Conservation (phyloP, 2,329 filamentous ascomycete species). For the Neophaeococcomyces aloes region DNA sequence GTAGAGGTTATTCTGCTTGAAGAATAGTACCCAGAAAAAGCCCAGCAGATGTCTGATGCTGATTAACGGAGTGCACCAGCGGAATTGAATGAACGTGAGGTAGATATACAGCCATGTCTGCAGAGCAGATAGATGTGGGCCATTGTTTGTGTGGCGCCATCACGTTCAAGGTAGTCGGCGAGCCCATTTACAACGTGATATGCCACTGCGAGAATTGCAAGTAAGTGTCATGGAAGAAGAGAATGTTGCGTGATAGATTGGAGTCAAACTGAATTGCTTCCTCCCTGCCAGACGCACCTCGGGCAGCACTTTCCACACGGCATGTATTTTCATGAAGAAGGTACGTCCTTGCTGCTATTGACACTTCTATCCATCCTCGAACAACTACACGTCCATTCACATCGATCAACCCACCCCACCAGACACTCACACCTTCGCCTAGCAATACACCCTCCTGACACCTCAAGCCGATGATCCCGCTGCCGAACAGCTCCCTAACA, state of each 20-base stretch:
- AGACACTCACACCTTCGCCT: too few species aligned
- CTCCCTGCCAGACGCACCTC: slow-evolving; percentile 8
- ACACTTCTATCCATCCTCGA: background rate
- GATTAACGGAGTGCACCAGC: too few species aligned
- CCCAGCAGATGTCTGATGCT: too few species aligned
- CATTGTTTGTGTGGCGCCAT: slow-evolving; percentile 15
- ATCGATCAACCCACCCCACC: too few species aligned
- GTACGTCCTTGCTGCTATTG: slow-evolving; percentile 1
- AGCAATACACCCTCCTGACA: slow-evolving; percentile 13
- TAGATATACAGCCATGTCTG: too few species aligned
- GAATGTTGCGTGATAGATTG: background rate
- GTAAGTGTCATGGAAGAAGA: slow-evolving; percentile 6
- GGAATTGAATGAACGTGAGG: too few species aligned
- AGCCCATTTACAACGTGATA: slow-evolving; percentile 15
- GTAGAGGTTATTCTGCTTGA: too few species aligned
- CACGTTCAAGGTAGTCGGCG: slow-evolving; percentile 11
- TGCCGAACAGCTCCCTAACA: background rate
- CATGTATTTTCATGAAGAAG: slow-evolving; percentile 12
- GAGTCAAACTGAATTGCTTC: too few species aligned
- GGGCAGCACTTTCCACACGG: slow-evolving; percentile 15
- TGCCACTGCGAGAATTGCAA: slow-evolving; percentile 17
- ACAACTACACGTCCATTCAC: background rate
- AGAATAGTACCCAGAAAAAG: too few species aligned
- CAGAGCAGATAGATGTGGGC: too few species aligned
- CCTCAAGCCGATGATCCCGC: slow-evolving; percentile 1